Evolutionary conservation across 352 stramenopile species (phyloP), one percentile per base, ranked within the genome.

Genomic region (Pythium plurisporium): DNA sequence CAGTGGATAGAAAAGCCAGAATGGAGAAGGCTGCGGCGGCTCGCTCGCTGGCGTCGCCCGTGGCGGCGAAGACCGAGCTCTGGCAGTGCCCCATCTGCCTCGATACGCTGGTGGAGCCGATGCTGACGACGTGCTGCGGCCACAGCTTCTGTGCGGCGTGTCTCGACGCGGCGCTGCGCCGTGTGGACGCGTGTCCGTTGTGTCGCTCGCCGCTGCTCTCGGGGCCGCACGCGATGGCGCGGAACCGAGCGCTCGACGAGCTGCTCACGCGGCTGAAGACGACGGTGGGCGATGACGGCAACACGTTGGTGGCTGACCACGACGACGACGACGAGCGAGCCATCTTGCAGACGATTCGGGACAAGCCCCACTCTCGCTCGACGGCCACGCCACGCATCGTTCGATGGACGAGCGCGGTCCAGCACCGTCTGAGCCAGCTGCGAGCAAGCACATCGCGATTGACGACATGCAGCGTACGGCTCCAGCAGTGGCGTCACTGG

Each of bases 71-170:
- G n/a, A n/a, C n/a, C n/a, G n/a, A 29, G 48, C 58, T 59, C 2
- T 79, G 69, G 74, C 63, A 71, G 30, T 87, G 76, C 53, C 76
- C 76, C 36, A 79, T 87, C 60, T 87, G 76, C 25, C 52, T 87
- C 31, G 65, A 73, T 43, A 64, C 67, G 57, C 74, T 84, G 19
- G 30, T 55, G 54, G 49, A 62, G 27, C 76, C 76, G 11, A 70
- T 84, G 62, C 70, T 87, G 23, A 67, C 69, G 27, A 82, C 74
- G 9, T 87, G 76, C 54, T 87, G 76, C 64, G 76, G 76, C 10
- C 76, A 85, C 50, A 87, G 76, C 67, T 87, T 87, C 72, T 87
- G 76, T 31, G 59, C 68, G 25, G 55, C 36, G 37, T 87, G 76
- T 60, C 65, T 87, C n/a, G 66, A 82, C 19, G 67, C 57, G 3